Percentiles rank a stretch among this genome's conserved stretches.
These are phyloP conservation scores for Verruconis gallopava DNA, from an alignment of 2,329 filamentous ascomycete species.

Conservation along the genomic window DNA sequence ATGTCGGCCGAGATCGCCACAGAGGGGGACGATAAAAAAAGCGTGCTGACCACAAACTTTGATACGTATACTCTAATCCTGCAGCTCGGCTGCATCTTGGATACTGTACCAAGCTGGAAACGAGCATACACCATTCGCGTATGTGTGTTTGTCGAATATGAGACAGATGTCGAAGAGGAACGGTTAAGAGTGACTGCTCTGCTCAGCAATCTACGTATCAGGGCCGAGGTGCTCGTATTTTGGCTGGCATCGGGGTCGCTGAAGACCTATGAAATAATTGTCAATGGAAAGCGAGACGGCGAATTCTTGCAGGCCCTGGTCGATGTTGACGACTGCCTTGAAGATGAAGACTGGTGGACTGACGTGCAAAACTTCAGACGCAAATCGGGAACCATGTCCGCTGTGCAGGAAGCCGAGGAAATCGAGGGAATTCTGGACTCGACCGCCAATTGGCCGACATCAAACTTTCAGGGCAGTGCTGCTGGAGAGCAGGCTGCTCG, in stretches of 20 bases:
- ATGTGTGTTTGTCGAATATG: constrained; percentile 80
- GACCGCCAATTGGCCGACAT: constrained; percentile 37
- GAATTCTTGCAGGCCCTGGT: constrained; percentile 43
- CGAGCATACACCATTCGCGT: constrained; percentile 60
- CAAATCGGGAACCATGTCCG: constrained; percentile 17
- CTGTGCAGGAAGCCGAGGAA: constrained; percentile 32
- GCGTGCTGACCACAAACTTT: constrained; percentile 74
- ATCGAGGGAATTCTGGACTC: constrained; percentile 31
- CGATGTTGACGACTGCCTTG: constrained; percentile 52
- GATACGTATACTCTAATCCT: constrained; percentile 84
- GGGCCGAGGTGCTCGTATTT: constrained; percentile 67
- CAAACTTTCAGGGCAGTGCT: constrained; percentile 13
- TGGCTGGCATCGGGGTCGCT: constrained; percentile 65
- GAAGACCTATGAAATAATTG: constrained; percentile 53
- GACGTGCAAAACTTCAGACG: constrained; percentile 45
- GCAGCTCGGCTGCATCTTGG: constrained; percentile 72
- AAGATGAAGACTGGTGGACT: constrained; percentile 71
- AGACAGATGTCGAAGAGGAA: constrained; percentile 71
- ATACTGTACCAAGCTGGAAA: constrained; percentile 71
- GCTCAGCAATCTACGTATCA: constrained; percentile 68
- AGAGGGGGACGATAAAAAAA: constrained; percentile 38
- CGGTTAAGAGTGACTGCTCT: constrained; percentile 56
- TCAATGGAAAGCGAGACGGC: constrained; percentile 47
- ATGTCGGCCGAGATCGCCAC: constrained; percentile 75
- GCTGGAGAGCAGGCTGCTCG: background rate